Base-by-base conservation (phyloP, 108 stramenopile genomes). In the Cyclotella cryptica region DNA sequence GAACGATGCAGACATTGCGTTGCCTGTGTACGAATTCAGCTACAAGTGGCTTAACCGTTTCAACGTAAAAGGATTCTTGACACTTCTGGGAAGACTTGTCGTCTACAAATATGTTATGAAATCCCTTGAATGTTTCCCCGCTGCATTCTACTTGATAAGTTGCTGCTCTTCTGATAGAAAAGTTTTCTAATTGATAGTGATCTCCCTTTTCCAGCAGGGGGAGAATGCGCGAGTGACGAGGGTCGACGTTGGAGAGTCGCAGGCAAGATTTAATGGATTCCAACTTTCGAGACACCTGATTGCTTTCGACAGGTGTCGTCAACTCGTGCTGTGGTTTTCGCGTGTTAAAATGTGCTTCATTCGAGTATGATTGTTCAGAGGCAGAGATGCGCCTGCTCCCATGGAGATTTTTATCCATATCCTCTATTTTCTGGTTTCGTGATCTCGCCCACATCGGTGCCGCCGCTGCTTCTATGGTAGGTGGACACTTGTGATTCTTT, bases 261-360 rank as follows among this genome's bases (percentile, higher is more conserved):
- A 71, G 70, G 42, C 44, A 71, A 24, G 70, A 71, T 28, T 71
- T 55, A n/a, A 71, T 58, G 2, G 70, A 55, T 26, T 71, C 70
- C 55, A 71, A 10, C 26, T 45, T 71, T 18, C 55, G 49, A 54
- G 43, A n/a, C 0, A 21, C 28, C 24, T 30, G 60, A 15, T 30
- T 61, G 13, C 55, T 21, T 24, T 19, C 21, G 3, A 6, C 8
- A 7, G 47, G 6, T n/a, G 47, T 9, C 11, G 60, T n/a, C 15
- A 61, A 13, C 14, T 39, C 13, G 4, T 61, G 19, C 14, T 61
- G 30, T 15, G 60, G 15, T 35, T 35, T 61, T 35, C 35, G 6
- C 19, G 24, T 39, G 30, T 19, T 61, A 13, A 61, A 0, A 15
- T 30, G 18, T n/a, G n/a, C 3, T 49, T 49, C 47, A 3, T 49